A percentile compares a stretch with the other conserved stretches of the same genome.
Evolutionary conservation across 225 moss, liverwort and hornwort species (phyloP).

Genomic region (Marchantia paleacea): DNA sequence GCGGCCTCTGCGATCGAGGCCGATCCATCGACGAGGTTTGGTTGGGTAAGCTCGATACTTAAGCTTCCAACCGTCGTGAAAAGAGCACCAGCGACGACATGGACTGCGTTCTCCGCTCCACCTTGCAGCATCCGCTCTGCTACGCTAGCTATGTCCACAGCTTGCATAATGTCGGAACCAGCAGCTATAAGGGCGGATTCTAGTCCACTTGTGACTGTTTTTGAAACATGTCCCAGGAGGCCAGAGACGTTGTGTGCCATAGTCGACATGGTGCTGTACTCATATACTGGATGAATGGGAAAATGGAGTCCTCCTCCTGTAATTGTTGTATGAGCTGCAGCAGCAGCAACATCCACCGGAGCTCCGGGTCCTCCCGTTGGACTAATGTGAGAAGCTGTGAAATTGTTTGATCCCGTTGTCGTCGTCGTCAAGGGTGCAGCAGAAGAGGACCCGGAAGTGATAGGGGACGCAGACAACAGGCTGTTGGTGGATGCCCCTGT

Average conservation of each 20-base stretch:
- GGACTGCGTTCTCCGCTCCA: constrained; percentile 17
- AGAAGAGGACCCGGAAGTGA: background rate
- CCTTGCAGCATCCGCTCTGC: constrained; percentile 26
- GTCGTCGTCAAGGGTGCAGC: background rate
- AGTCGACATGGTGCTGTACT: background rate
- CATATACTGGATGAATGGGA: no score
- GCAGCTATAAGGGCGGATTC: constrained; percentile 51
- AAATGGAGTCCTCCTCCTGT: background rate
- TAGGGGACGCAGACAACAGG: background rate
- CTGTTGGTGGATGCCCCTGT: constrained; percentile 17
- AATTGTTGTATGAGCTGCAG: background rate
- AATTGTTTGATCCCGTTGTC: constrained; percentile 18
- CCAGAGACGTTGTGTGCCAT: constrained; percentile 27
- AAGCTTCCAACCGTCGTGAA: background rate
- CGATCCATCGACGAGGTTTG: background rate
- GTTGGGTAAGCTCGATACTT: background rate
- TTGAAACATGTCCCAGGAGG: constrained; percentile 34
- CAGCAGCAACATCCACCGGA: constrained; percentile 5
- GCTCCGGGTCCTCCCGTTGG: no score
- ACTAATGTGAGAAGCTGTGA: constrained; percentile 15
- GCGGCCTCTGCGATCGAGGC: background rate
- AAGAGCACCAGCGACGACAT: constrained; percentile 3
- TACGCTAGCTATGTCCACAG: constrained; percentile 49
- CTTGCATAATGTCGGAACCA: constrained; percentile 57
- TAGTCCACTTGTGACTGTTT: constrained; percentile 34